Evolutionary conservation across 164 flowering plant species (phyloP).

Genomic region (Magnolia sinica): DNA sequence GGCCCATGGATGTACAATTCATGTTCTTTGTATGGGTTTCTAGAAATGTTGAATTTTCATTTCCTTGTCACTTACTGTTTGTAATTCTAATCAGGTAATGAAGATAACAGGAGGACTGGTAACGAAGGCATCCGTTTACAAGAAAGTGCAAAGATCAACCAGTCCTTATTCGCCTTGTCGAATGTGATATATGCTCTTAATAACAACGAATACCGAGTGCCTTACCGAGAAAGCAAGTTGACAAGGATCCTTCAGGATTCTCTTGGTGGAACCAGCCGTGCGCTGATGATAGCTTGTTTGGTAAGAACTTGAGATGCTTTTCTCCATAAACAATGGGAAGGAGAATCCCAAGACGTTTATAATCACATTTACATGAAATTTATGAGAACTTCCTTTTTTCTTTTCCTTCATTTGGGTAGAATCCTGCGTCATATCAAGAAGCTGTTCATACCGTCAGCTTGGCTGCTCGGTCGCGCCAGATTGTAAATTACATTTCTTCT

Average conservation of each 20-base stretch:
- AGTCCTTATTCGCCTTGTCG: slow-evolving; percentile 84
- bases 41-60: not conserved
- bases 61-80: not conserved
- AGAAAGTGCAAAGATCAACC: slow-evolving; percentile 91
- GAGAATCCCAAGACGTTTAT: not conserved
- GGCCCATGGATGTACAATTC: not conserved
- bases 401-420: slow-evolving; percentile 31
- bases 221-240: slow-evolving; percentile 91
- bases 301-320: slow-evolving; percentile 33
- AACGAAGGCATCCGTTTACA: slow-evolving; percentile 87
- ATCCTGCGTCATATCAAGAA: slow-evolving; percentile 90
- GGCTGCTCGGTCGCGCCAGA: slow-evolving; percentile 75
- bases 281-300: slow-evolving; percentile 91
- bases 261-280: slow-evolving; percentile 77
- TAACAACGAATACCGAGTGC: slow-evolving; percentile 63
- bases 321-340: no score
- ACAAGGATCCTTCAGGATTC: slow-evolving; percentile 95
- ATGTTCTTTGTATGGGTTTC: no score
- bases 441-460: slow-evolving; percentile 84
- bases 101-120: slow-evolving; percentile 80
- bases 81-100: slow-evolving; percentile 56
- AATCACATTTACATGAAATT: not conserved
- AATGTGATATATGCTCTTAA: slow-evolving; percentile 93
- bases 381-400: not conserved
- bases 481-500: slow-evolving; percentile 55